These are phyloP conservation scores for Adiantum capillusveneris DNA, from an alignment of 75 land plant genomes.

Conservation along the genomic window DNA sequence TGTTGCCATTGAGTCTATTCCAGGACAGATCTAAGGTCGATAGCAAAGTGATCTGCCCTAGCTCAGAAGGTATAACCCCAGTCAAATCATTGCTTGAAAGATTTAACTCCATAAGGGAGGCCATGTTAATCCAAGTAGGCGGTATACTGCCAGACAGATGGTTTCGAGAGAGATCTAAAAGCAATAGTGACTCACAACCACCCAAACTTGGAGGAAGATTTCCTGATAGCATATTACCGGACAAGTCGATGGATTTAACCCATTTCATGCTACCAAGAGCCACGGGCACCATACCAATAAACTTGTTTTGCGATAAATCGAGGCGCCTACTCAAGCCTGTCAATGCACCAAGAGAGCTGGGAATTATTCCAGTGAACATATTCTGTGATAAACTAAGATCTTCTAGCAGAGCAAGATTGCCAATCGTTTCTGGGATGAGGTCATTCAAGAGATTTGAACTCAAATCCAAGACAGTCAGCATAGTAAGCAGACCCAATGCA, in stretches of 20 bases:
- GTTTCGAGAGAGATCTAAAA: constrained; percentile 18
- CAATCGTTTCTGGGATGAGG: constrained; percentile 13
- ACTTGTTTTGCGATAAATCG: constrained; percentile 18
- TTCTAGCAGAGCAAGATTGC: constrained; percentile 16
- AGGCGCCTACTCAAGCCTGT: constrained; percentile 13
- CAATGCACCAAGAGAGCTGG: constrained; percentile 8
- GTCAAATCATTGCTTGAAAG: constrained; percentile 17
- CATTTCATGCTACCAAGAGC: constrained; percentile 17
- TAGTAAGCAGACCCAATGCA: constrained; percentile 1
- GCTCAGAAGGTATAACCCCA: constrained; percentile 22
- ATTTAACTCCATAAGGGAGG: constrained; percentile 10
- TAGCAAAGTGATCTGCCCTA: constrained; percentile 17
- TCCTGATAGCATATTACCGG: constrained; percentile 22
- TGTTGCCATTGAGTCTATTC: constrained; percentile 14
- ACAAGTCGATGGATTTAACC: constrained; percentile 11
- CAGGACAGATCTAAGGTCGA: constrained; percentile 14
- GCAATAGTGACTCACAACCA: constrained; percentile 13
- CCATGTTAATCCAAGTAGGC: constrained; percentile 5
- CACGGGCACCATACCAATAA: constrained; percentile 20
- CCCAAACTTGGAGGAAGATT: constrained; percentile 22
- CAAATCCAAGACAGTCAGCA: constrained; percentile 17
- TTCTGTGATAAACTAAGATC: constrained; percentile 12
- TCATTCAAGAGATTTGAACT: constrained; percentile 20
- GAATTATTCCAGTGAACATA: constrained; percentile 17
- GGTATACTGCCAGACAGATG: constrained; percentile 19